Conservation (phyloP, 257 asterid genomes). For the Lantana camara region DNA sequence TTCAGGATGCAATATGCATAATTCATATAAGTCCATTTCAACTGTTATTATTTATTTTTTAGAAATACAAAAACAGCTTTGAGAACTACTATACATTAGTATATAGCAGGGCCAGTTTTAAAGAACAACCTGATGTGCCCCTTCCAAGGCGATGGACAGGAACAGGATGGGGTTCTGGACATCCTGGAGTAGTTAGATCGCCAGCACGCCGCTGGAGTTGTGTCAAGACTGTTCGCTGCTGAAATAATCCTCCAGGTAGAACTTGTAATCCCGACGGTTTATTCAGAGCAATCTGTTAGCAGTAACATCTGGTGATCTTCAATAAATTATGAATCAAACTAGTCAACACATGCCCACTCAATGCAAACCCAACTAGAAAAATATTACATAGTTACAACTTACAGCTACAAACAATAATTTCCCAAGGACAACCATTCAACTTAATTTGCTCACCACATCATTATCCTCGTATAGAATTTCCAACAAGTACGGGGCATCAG, state of each 20-base stretch:
- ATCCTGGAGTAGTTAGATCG: conserved; percentile 39
- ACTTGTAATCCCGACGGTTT: conserved; percentile 97
- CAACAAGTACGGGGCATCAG: conserved; percentile 78
- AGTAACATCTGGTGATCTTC: conserved; percentile 20
- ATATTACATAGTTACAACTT: neutral
- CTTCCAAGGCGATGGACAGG: conserved; percentile 99
- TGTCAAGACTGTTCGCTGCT: conserved; percentile 90
- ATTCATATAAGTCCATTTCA: neutral
- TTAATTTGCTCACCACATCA: conserved; percentile 57
- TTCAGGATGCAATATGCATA: conserved; percentile 4
- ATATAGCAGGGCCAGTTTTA: conserved; percentile 17
- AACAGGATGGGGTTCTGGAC: conserved; percentile 62
- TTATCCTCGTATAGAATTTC: conserved; percentile 71
- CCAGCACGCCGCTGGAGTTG: conserved; percentile 73
- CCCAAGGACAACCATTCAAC: conserved; percentile 8
- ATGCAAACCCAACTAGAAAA: neutral
- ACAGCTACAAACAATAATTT: neutral
- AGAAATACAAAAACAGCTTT: conserved; percentile 7
- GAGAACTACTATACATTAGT: neutral
- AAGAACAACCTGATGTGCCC: conserved; percentile 86
- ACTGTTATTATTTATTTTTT: conserved; percentile 9
- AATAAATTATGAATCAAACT: conserved; percentile 21
- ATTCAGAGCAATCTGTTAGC: conserved; percentile 76
- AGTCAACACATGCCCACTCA: neutral
- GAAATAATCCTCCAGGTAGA: conserved; percentile 93